phyloP scores from a whole-genome alignment of 208 protist species.

The Wallacemonas sp. region DNA sequence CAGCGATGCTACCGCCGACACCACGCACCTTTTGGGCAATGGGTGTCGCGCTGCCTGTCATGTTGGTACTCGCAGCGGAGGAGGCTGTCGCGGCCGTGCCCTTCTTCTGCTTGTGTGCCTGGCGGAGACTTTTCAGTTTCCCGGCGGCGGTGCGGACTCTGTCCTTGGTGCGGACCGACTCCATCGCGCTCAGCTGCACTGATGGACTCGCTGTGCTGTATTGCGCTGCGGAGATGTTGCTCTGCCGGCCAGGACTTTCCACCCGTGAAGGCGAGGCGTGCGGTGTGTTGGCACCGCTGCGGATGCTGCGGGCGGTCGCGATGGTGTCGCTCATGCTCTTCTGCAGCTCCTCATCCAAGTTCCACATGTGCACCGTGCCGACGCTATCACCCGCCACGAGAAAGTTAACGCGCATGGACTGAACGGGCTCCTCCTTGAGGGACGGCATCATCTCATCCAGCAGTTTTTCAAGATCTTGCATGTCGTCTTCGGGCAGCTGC shows the following conservation, averaged over 20 bases:
- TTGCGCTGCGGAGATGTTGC: slow-evolving; percentile 8
- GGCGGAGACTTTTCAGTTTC: slow-evolving; percentile 11
- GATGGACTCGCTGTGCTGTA: slow-evolving; percentile 21
- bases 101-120: background rate
- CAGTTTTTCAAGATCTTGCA: slow-evolving; percentile 77
- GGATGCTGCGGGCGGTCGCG: slow-evolving; percentile 14
- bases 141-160: background rate
- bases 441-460: slow-evolving; percentile 69
- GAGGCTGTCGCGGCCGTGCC: background rate
- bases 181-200: slow-evolving; percentile 14
- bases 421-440: slow-evolving; percentile 53
- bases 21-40: background rate
- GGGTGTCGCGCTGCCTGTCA: background rate
- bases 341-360: slow-evolving; percentile 80
- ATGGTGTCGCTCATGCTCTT: slow-evolving; percentile 11
- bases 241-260: slow-evolving; percentile 6
- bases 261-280: slow-evolving; percentile 1
- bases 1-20: background rate
- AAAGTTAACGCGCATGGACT: slow-evolving; percentile 75
- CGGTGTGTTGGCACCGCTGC: background rate
- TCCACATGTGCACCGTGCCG: slow-evolving; percentile 84
- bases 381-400: slow-evolving; percentile 77
- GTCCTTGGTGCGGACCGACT: background rate
- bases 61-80: background rate
- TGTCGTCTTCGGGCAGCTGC: slow-evolving; percentile 63